Percentiles rank a stretch among this genome's conserved stretches.
Conservation (phyloP, 768 basidiomycete species). For the Lactarius evosmus region DNA sequence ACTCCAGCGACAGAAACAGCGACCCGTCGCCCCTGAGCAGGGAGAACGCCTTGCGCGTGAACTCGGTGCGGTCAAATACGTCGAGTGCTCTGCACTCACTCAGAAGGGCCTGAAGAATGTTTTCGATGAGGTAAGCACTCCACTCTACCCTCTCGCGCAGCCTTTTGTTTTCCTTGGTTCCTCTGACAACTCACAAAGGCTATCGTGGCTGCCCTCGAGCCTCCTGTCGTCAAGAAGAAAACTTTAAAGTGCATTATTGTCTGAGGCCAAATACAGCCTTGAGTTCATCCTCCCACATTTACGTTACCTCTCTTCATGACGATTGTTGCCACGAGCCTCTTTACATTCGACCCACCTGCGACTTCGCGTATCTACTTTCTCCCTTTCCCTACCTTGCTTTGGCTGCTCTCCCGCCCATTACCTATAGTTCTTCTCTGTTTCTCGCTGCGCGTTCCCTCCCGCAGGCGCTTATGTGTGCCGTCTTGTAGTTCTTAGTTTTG, state of each 20-base stretch:
- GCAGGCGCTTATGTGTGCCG: conserved; percentile 27
- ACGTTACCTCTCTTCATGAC: conserved; percentile 26
- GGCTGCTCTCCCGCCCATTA: conserved; percentile 28
- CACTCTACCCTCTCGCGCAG: neutral
- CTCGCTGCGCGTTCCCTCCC: conserved; percentile 11
- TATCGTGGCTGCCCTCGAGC: conserved; percentile 97
- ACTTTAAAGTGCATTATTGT: conserved; percentile 82
- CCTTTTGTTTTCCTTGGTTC: neutral
- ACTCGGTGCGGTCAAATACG: conserved; percentile 97
- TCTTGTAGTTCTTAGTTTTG: conserved; percentile 38
- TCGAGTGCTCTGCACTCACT: conserved; percentile 98
- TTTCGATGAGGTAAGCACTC: conserved; percentile 87
- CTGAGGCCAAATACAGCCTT: conserved; percentile 44
- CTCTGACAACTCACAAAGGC: conserved; percentile 51
- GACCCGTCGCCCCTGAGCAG: conserved; percentile 81
- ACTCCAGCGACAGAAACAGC: conserved; percentile 92
- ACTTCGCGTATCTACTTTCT: conserved; percentile 24
- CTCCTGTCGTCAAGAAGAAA: conserved; percentile 84
- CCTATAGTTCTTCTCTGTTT: conserved; percentile 30
- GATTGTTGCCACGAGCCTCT: conserved; percentile 22
- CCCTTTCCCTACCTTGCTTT: conserved; percentile 26
- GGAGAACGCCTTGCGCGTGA: conserved; percentile 96
- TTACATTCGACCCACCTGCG: conserved; percentile 23
- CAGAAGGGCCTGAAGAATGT: conserved; percentile 99
- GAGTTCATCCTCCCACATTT: conserved; percentile 25